Conservation (phyloP, 306 rosid species). For the Quercus cerris region DNA sequence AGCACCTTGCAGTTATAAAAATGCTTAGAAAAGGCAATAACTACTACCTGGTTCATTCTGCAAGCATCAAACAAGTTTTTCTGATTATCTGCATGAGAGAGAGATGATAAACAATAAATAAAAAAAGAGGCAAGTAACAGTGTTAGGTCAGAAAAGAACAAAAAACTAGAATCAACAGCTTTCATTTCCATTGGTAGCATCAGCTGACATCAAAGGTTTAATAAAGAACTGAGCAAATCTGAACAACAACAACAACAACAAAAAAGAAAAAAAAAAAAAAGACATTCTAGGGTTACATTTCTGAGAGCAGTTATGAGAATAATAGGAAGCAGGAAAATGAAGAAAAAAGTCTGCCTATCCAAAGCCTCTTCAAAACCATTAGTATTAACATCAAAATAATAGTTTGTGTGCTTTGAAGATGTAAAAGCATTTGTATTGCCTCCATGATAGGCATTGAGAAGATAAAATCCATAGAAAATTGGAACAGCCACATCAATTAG, state of each 20-base stretch:
- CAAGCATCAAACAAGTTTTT: slow-evolving; percentile 83
- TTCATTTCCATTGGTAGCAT: slow-evolving; percentile 97
- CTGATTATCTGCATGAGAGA: slow-evolving; percentile 63
- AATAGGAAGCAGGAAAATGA: slow-evolving; percentile 2
- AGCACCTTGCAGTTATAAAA: not conserved
- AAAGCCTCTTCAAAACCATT: slow-evolving; percentile 92
- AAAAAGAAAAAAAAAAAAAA: not conserved
- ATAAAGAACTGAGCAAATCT: slow-evolving; percentile 94
- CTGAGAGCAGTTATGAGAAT: not conserved
- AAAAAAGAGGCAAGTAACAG: slow-evolving; percentile 4
- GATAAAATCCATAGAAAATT: too few species aligned
- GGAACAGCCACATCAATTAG: too few species aligned
- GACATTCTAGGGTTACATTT: slow-evolving; percentile 7
- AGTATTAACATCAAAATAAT: slow-evolving; percentile 38
- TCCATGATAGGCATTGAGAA: slow-evolving; percentile 50
- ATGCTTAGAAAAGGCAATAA: slow-evolving; percentile 15
- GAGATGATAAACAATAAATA: not conserved
- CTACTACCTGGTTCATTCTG: slow-evolving; percentile 83
- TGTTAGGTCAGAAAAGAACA: slow-evolving; percentile 4
- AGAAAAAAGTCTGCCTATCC: slow-evolving; percentile 65
- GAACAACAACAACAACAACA: not conserved
- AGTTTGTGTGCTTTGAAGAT: slow-evolving; percentile 31
- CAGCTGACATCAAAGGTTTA: slow-evolving; percentile 88
- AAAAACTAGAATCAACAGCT: slow-evolving; percentile 94
- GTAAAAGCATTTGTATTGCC: slow-evolving; percentile 90